Evolutionary conservation across 2,329 filamentous ascomycete species (phyloP).

Genomic region (Lachnellula subtilissima): DNA sequence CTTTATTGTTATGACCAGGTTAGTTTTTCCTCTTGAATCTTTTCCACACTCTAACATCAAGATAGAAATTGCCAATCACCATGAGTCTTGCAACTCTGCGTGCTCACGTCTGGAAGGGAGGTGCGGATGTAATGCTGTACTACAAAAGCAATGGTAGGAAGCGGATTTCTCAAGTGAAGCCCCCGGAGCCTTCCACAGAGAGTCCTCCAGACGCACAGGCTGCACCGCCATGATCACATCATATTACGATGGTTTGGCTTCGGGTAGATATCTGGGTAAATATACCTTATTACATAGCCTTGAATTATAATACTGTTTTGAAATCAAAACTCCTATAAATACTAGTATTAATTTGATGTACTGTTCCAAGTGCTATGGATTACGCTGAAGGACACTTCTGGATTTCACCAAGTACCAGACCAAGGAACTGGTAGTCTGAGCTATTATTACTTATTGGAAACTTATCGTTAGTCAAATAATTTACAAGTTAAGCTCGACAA

Average conservation of each 20-base stretch:
- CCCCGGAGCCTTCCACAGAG: background rate
- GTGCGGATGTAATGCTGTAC: constrained; percentile 84
- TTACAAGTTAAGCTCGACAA: too few species aligned
- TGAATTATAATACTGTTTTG: too few species aligned
- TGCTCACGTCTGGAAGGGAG: constrained; percentile 88
- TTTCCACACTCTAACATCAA: constrained; percentile 6
- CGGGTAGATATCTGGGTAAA: too few species aligned
- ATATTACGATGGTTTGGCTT: too few species aligned
- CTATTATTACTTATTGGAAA: too few species aligned
- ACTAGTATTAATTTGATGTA: too few species aligned
- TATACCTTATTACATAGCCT: too few species aligned
- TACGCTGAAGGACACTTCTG: too few species aligned
- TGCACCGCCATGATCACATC: background rate
- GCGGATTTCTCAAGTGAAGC: constrained; percentile 18
- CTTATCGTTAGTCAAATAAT: background rate
- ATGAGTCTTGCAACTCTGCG: constrained; percentile 95
- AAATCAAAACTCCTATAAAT: too few species aligned
- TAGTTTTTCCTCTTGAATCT: constrained; percentile 29
- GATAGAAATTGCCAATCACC: constrained; percentile 57
- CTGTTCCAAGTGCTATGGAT: too few species aligned
- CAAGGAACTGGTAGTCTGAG: too few species aligned
- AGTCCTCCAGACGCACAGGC: constrained; percentile 2
- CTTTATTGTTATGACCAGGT: constrained; percentile 92
- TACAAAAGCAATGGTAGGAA: constrained; percentile 85
- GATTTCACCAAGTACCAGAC: too few species aligned